These are phyloP conservation scores for Chlamydomonas incerta DNA, from an alignment of 139 green algal species.

Conservation along the genomic window DNA sequence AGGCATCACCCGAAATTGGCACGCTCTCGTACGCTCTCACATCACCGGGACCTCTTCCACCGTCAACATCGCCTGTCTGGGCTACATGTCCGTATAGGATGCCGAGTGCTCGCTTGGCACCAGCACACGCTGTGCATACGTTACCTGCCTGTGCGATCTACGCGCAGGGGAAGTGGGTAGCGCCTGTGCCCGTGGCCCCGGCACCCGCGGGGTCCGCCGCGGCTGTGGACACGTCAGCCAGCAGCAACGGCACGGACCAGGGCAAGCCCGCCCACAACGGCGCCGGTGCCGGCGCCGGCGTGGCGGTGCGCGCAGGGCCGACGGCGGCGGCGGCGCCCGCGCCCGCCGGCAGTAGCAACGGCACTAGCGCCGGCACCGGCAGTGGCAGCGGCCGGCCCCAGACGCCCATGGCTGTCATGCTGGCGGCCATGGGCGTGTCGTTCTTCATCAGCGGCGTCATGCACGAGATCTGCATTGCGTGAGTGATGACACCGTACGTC, in stretches of 20 bases:
- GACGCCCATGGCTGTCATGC: background rate
- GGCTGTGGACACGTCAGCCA: too few relatives aligned
- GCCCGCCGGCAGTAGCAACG: background rate
- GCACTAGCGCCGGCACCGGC: background rate
- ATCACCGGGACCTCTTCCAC: too few relatives aligned
- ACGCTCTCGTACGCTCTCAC: too few relatives aligned
- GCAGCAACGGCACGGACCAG: background rate
- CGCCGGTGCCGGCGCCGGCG: background rate
- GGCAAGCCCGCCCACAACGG: background rate
- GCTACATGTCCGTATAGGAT: too few relatives aligned
- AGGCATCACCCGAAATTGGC: too few relatives aligned
- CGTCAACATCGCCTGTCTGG: too few relatives aligned
- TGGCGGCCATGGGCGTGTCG: background rate
- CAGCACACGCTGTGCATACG: too few relatives aligned
- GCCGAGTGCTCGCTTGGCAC: too few relatives aligned
- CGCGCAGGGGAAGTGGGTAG: background rate
- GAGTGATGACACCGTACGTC: background rate
- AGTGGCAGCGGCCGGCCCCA: background rate
- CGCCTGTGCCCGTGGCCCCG: background rate
- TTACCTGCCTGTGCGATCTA: too few relatives aligned
- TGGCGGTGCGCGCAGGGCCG: background rate
- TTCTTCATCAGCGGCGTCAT: slow-evolving; percentile 51
- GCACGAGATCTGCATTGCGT: slow-evolving; percentile 52
- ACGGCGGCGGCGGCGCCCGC: background rate
- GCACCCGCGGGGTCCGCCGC: too few relatives aligned